phyloP scores from a whole-genome alignment of 805 yeast species.

The Maudiozyma saulgeensis region DNA sequence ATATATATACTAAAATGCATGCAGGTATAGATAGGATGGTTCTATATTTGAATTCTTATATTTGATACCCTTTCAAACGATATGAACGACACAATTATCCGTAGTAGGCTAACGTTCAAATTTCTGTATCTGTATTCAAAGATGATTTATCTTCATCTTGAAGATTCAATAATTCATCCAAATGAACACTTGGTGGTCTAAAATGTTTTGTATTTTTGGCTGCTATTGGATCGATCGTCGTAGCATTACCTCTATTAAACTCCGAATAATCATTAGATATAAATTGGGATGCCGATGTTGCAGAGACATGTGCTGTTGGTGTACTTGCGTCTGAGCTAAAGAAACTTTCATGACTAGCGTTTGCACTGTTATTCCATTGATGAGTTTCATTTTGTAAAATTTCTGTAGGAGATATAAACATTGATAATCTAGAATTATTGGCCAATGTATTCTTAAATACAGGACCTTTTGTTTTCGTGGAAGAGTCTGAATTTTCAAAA shows the following conservation, averaged over 20 bases:
- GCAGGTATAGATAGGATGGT: background rate
- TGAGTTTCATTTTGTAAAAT: conserved; percentile 23
- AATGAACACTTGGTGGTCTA: conserved; percentile 42
- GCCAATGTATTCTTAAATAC: background rate
- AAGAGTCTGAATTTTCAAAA: background rate
- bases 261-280: background rate
- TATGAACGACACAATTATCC: too few relatives aligned
- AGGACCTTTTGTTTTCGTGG: background rate
- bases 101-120: too few relatives aligned
- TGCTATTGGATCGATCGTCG: background rate
- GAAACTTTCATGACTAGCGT: conserved; percentile 5
- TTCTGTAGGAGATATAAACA: conserved; percentile 46
- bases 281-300: background rate
- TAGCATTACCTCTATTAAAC: background rate
- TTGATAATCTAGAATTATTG: conserved; percentile 28
- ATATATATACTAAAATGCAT: background rate
- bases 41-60: too few relatives aligned
- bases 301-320: conserved; percentile 8
- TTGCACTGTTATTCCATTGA: conserved; percentile 1
- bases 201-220: conserved; percentile 8
- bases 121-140: background rate
- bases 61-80: too few relatives aligned
- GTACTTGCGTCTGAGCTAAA: conserved; percentile 10
- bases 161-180: conserved; percentile 36
- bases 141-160: conserved; percentile 8